phyloP scores from a whole-genome alignment of 1,139 yeast genomes.

The Hansenula sp. region DNA sequence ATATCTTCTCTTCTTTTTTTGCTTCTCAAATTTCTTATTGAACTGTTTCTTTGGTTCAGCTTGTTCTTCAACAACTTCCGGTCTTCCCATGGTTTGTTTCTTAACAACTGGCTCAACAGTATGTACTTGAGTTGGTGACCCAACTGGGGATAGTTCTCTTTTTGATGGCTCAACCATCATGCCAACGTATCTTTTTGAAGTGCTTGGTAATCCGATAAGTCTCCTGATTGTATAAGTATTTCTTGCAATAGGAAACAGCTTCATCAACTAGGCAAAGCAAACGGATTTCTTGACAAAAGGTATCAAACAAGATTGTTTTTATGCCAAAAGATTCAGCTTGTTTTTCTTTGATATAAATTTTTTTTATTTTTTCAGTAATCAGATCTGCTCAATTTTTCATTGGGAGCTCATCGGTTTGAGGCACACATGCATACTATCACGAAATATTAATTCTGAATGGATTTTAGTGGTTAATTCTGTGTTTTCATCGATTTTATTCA shows the following conservation, averaged over 20 bases:
- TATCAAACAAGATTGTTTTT: neutral
- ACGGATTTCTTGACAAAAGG: too few species aligned
- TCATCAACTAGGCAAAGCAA: neutral
- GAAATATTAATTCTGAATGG: too few species aligned
- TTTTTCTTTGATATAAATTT: slow-evolving; percentile 1
- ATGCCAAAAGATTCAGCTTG: neutral
- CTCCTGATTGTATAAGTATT: neutral
- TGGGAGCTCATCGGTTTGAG: slow-evolving; percentile 2
- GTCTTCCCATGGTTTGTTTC: slow-evolving; percentile 5
- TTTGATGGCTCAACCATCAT: slow-evolving; percentile 9
- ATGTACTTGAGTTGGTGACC: slow-evolving; percentile 3
- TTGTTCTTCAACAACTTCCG: neutral
- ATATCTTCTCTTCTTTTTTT: slow-evolving; percentile 37
- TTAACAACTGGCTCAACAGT: slow-evolving; percentile 3
- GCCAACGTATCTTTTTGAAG: neutral
- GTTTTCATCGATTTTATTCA: too few species aligned
- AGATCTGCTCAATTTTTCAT: neutral
- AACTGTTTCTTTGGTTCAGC: neutral
- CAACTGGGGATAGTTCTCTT: slow-evolving; percentile 18
- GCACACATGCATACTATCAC: neutral
- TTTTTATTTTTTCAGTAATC: slow-evolving; percentile 1
- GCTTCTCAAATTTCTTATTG: slow-evolving; percentile 21
- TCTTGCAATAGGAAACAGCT: neutral
- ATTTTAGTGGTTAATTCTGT: too few species aligned
- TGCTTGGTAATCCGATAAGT: neutral